Evolutionary conservation across 805 yeast genomes (phyloP), one percentile per base, ranked within the genome.

Genomic region (Pichia occidentalis): DNA sequence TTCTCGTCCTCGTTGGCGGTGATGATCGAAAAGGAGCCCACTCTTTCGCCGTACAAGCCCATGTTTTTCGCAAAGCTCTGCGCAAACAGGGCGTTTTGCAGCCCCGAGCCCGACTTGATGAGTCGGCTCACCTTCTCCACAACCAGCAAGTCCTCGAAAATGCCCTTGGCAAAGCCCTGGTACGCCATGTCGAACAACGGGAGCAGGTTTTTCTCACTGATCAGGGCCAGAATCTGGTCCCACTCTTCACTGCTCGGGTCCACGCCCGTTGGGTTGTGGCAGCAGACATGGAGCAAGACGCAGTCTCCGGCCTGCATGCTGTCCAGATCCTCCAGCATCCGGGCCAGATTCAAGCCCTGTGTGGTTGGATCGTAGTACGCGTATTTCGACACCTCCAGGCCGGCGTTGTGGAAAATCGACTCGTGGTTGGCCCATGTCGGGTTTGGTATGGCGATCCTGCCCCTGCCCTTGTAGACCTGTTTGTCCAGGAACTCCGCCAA

Each of bases 201-300:
- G 60, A 83, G 72, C 52, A 85, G 73, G 30, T 71, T 64, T 57
- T 75, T 73, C 34, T 67, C 59, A 50, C 72, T 63, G 28, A 84
- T 57, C 24, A 80, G 75, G 34, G 79, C 75, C 51, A 84, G 68
- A 27, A 90, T 84, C 58, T 71, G 63, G 44, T 72, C 68, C 96
- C 95, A 87, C 57, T 88, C 85, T 46, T 76, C 84, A 20, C 64
- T 61, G 13, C 85, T 76, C 44, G 95, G 92, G 58, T 88, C 97
- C 59, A 88, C 77, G 47, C 97, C 97, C 14, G 97, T 90, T 39
- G 97, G 97, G 68, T 88, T 90, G 67, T 88, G 97, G 54, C 96
- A 92, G 59, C 96, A 87, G 7, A 95, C 95, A 61, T 88, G 97
- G 44, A 88, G 71, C 40, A 88, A 68, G 17, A 87, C 80, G 37